These are phyloP conservation scores for Rhynchospora breviuscula DNA, from an alignment of 176 grass and related monocot genomes.

Conservation along the genomic window DNA sequence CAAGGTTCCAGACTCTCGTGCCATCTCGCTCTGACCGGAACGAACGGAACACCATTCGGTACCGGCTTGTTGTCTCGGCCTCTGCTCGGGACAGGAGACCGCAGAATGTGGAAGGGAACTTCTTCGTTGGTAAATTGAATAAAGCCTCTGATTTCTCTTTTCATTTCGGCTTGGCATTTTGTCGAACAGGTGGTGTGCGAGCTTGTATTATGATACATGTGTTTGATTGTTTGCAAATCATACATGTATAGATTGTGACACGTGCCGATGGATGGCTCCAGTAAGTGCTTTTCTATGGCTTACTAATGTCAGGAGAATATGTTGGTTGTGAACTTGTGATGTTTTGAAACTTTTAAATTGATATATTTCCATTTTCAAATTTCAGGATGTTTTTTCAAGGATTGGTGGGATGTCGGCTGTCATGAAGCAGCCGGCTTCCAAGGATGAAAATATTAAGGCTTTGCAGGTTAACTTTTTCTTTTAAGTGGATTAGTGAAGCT, in stretches of 20 bases:
- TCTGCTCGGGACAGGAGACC: constrained; percentile 22
- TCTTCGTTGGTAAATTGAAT: constrained; percentile 53
- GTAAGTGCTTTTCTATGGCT: neutral
- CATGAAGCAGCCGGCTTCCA: constrained; percentile 41
- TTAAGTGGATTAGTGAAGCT: neutral
- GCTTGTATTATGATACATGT: neutral
- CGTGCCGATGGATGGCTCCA: constrained; percentile 96
- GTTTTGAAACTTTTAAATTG: neutral
- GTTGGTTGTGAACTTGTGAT: neutral
- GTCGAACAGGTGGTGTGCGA: neutral
- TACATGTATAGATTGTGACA: constrained; percentile 80
- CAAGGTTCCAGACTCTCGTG: neutral
- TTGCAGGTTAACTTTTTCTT: constrained; percentile 42
- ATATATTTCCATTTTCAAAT: constrained; percentile 12
- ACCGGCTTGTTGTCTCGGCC: neutral
- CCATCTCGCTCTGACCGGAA: neutral
- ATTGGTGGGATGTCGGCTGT: constrained; percentile 58
- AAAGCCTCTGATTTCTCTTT: neutral
- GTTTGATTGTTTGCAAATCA: constrained; percentile 36
- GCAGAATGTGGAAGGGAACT: constrained; percentile 56
- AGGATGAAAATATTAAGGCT: constrained; percentile 55
- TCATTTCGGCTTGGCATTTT: neutral
- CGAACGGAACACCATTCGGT: neutral
- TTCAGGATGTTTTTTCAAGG: constrained; percentile 54
- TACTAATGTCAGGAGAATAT: neutral